phyloP scores from a whole-genome alignment of 2,329 filamentous ascomycete species.

The Penicillium verrucosum region DNA sequence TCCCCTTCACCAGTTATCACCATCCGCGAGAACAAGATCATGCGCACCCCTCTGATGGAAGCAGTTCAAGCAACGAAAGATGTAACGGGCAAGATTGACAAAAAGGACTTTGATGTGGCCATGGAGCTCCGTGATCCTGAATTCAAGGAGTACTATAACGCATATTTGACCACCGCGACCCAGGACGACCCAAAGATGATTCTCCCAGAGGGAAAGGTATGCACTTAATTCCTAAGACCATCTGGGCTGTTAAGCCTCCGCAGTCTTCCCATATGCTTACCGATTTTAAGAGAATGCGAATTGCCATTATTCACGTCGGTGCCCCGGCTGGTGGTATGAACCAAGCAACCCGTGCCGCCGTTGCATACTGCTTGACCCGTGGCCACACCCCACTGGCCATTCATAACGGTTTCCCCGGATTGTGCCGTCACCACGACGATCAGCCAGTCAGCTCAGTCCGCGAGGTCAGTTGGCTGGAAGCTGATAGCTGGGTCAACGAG shows the following conservation, averaged over 20 bases:
- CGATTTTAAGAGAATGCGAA: constrained; percentile 68
- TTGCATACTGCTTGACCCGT: constrained; percentile 85
- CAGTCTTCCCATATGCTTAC: constrained; percentile 27
- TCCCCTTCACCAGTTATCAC: constrained; percentile 93
- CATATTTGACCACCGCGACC: constrained; percentile 86
- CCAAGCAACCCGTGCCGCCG: constrained; percentile 85
- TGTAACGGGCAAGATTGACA: constrained; percentile 76
- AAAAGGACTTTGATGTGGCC: constrained; percentile 79
- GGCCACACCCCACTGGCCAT: constrained; percentile 93
- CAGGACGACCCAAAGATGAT: constrained; percentile 68
- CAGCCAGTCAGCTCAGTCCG: constrained; percentile 78
- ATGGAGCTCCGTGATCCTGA: constrained; percentile 89
- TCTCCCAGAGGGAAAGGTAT: constrained; percentile 68
- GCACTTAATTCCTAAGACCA: constrained; percentile 22
- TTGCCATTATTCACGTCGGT: constrained; percentile 95
- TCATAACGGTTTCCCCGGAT: constrained; percentile 93
- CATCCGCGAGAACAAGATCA: constrained; percentile 97
- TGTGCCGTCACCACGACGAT: constrained; percentile 86
- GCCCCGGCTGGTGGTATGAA: constrained; percentile 98
- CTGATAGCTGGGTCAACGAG: constrained; percentile 91
- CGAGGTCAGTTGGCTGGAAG: constrained; percentile 86
- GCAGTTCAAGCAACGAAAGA: constrained; percentile 83
- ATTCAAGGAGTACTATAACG: constrained; percentile 87
- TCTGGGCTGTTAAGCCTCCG: too few relatives aligned
- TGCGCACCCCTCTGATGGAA: constrained; percentile 81